A percentile compares a stretch with the other conserved stretches of the same genome.
These are phyloP conservation scores for Lycium barbarum DNA, from an alignment of 257 asterid species.

Conservation along the genomic window DNA sequence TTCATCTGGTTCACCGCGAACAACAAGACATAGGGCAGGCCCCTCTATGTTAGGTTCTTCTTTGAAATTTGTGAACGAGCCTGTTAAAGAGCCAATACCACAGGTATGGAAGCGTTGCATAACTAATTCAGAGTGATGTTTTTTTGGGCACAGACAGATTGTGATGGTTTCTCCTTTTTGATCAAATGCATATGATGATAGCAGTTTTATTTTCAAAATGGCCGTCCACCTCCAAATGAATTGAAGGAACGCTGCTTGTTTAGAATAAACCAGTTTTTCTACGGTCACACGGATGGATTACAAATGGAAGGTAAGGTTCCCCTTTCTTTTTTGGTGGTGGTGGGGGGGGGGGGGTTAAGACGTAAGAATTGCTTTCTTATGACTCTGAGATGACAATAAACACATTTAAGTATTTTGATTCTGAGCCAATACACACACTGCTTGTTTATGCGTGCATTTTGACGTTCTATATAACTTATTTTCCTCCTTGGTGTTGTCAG, in stretches of 20 bases:
- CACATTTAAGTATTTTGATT: no score
- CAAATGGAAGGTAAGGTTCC: slow-evolving; percentile 79
- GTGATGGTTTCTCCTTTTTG: slow-evolving; percentile 29
- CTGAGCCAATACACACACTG: no score
- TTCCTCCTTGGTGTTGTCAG: slow-evolving; percentile 54
- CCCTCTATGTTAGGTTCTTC: slow-evolving; percentile 87
- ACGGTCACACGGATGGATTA: slow-evolving; percentile 86
- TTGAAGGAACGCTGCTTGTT: slow-evolving; percentile 90
- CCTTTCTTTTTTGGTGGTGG: neutral
- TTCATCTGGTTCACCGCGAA: slow-evolving; percentile 94
- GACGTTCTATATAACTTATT: slow-evolving; percentile 6
- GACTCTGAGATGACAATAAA: neutral
- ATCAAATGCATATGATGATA: slow-evolving; percentile 33
- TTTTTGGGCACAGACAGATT: slow-evolving; percentile 25
- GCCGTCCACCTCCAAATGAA: slow-evolving; percentile 93
- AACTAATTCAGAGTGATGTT: slow-evolving; percentile 21
- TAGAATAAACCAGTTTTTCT: slow-evolving; percentile 94
- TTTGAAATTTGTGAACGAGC: slow-evolving; percentile 81
- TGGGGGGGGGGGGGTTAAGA: neutral
- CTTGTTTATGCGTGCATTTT: neutral
- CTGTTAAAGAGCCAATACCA: slow-evolving; percentile 90
- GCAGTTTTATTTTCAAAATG: slow-evolving; percentile 96
- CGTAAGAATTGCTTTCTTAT: neutral
- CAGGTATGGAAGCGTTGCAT: slow-evolving; percentile 61
- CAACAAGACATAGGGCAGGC: slow-evolving; percentile 80